A percentile compares a stretch with the other conserved stretches of the same genome.
Evolutionary conservation across 2,329 filamentous ascomycete species (phyloP).

Genomic region (Daldinia sp.): DNA sequence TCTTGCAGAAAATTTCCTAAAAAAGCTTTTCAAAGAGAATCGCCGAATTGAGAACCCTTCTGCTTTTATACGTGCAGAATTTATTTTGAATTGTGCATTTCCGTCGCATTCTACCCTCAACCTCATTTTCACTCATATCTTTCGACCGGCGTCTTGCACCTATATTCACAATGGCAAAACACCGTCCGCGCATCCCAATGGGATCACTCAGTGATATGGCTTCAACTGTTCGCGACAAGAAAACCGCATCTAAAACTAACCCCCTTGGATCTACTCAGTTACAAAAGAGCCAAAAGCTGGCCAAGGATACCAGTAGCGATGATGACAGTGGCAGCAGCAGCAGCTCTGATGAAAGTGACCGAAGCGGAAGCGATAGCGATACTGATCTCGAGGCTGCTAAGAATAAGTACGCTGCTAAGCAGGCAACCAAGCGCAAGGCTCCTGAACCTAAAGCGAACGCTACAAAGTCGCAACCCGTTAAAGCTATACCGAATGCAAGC

Average conservation of each 20-base stretch:
- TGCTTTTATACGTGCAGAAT: background rate
- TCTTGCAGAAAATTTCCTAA: background rate
- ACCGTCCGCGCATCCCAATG: conserved; percentile 24
- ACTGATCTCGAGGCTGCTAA: conserved; percentile 51
- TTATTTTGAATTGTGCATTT: background rate
- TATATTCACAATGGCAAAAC: conserved; percentile 35
- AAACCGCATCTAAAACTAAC: conserved; percentile 40
- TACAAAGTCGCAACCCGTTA: conserved; percentile 31
- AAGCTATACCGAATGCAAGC: conserved; percentile 43
- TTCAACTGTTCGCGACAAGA: conserved; percentile 46
- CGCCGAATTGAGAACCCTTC: background rate
- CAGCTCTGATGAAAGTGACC: conserved; percentile 47
- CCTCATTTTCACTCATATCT: background rate
- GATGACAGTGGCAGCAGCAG: conserved; percentile 51
- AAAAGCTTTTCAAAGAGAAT: no score
- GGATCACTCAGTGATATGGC: conserved; percentile 45
- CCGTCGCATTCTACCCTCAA: conserved; percentile 7
- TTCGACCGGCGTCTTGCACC: background rate
- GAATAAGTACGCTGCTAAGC: conserved; percentile 51
- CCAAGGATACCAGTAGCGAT: conserved; percentile 41
- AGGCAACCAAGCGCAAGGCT: conserved; percentile 49
- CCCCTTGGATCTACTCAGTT: conserved; percentile 31
- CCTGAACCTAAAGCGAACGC: conserved; percentile 42
- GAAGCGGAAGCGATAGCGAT: conserved; percentile 52
- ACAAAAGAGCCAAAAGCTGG: conserved; percentile 38